Evolutionary conservation across 1,284 basidiomycete genomes (phyloP), one percentile per base, ranked within the genome.

Genomic region (Laetiporus sulphureus): DNA sequence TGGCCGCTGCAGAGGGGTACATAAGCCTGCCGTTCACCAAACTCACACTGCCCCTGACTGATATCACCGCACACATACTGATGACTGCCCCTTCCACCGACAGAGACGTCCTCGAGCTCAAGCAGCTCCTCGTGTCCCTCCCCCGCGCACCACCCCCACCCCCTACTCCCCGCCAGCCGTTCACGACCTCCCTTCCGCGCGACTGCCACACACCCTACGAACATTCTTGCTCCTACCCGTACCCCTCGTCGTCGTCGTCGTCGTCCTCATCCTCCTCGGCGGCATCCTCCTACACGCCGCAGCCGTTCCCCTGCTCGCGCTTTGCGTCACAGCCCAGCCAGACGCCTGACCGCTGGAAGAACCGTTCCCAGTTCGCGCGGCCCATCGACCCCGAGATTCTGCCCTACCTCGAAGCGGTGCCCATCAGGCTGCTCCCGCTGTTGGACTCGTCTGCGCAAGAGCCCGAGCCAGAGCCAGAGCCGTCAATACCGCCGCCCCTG

Each of bases 51-150:
- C n/a, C n/a, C n/a, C n/a, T n/a, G n/a, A n/a, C n/a, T n/a, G n/a
- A n/a, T n/a, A n/a, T n/a, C n/a, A n/a, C n/a, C n/a, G n/a, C n/a
- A n/a, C n/a, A n/a, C n/a, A n/a, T n/a, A n/a, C n/a, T n/a, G n/a
- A n/a, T n/a, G n/a, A n/a, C n/a, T n/a, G n/a, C n/a, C n/a, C n/a
- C n/a, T n/a, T n/a, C n/a, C 25, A 27, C 25, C 8, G 13, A 22
- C 57, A 66, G 64, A 40, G 64, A 66, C 47, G 53, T 65, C 39
- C 61, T 66, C 37, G 64, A 66, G 50, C 59, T 66, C 21, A 66
- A 64, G 44, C 56, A 62, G 46, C 60, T 66, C 21, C 58, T 60
- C 36, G 52, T 61, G n/a, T 56, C 56, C 21, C 57, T 65, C 30
- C 64, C 64, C 11, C 59, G 55, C 32, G 53, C 59, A 27, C 13